These are phyloP conservation scores for Nakazawaea ambrosiae DNA, from an alignment of 805 yeast species.

Conservation along the genomic window DNA sequence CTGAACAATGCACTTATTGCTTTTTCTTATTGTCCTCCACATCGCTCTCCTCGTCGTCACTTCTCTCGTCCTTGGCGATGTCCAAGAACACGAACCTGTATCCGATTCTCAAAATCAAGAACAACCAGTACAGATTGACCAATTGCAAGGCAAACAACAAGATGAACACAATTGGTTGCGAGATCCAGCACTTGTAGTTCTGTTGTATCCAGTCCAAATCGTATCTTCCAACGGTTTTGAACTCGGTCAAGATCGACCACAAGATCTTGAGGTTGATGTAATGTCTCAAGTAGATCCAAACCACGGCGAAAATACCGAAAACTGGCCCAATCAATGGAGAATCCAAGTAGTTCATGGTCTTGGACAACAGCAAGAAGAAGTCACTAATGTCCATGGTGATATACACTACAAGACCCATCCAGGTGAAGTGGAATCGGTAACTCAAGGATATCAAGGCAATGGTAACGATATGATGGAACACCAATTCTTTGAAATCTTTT, in stretches of 20 bases:
- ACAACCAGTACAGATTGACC: conserved; percentile 85
- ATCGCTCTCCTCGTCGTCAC: conserved; percentile 71
- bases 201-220: conserved; percentile 79
- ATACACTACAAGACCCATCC: conserved; percentile 89
- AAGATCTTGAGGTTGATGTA: conserved; percentile 73
- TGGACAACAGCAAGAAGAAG: conserved; percentile 76
- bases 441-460: conserved; percentile 80
- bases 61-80: conserved; percentile 71
- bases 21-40: conserved; percentile 24
- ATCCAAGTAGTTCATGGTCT: conserved; percentile 81
- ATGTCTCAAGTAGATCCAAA: conserved; percentile 90
- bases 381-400: conserved; percentile 96
- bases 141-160: conserved; percentile 76
- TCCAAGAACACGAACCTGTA: conserved; percentile 58
- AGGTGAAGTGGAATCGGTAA: conserved; percentile 90
- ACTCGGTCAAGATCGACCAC: conserved; percentile 82
- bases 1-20: too few relatives aligned
- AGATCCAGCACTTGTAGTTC: conserved; percentile 94
- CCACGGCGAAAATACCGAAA: conserved; percentile 54
- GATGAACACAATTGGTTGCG: conserved; percentile 81
- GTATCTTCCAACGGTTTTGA: conserved; percentile 76
- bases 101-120: conserved; percentile 70
- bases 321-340: conserved; percentile 56
- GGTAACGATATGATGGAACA: conserved; percentile 90
- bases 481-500: conserved; percentile 86